Base-by-base conservation (phyloP, 371 early-diverging fungal genomes). In the Spraguea lophii region DNA sequence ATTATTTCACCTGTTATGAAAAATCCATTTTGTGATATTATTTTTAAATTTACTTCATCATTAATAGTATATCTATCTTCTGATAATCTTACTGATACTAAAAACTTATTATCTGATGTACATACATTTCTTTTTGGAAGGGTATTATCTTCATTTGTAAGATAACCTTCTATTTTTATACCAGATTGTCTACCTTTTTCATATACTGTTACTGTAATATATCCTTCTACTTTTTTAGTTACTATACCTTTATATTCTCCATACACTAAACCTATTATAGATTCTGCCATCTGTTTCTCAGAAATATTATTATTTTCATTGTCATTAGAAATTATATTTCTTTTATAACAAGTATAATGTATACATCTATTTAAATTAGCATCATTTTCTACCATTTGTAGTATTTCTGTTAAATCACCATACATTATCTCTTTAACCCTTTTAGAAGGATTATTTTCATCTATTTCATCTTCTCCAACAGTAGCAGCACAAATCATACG, bases 231-330 rank as follows among this genome's bases (percentile, higher is more conserved):
- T 26, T 26, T 40, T 21, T 51, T 55, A 9, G 37, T 20, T 19
- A 63, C 49, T 16, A 20, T 54, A 19, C 58, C 64, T 39, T 44
- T 43, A 27, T 39, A 20, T 25, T 25, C 26, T 23, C 57, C 32
- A 23, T 48, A 38, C 21, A 48, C 30, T 19, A 46, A 37, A 21
- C 19, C 35, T 25, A 24, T 23, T 21, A 40, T 23, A 32, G 15
- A 9, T 30, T 38, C 22, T 41, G 13, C 26, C 2, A 57, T 38
- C 16, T 56, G 13, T 23, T 63, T 56, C 32, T 52, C 23, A 47
- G 59, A 63, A 17, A 63, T 25, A 24, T 49, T 38, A 16, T 7
- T 12, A 45, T 63, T 60, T 46, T 51, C 27, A n/a, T 40, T 25
- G 1, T 60, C 64, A 10, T 37, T 26, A 47, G 56, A 63, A 45